Conservation (phyloP, 805 yeast genomes). For the Wickerhamiella australiensis region DNA sequence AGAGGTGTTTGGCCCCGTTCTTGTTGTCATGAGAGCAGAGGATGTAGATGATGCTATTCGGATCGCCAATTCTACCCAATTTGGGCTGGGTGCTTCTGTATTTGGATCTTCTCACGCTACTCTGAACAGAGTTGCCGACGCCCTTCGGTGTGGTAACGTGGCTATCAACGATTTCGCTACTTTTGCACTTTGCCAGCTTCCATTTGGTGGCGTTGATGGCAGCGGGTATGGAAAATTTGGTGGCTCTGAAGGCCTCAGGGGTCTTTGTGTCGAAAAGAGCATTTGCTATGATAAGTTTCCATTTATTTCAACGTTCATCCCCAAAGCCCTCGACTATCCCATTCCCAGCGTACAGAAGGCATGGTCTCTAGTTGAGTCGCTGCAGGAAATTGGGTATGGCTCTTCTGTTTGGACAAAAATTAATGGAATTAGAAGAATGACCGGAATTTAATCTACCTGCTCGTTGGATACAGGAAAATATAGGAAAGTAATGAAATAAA, state of each 20-base stretch:
- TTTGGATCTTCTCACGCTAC: slow-evolving; percentile 55
- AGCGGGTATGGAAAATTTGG: slow-evolving; percentile 97
- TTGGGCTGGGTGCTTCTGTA: slow-evolving; percentile 85
- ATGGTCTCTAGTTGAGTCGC: slow-evolving; percentile 73
- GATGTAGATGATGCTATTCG: slow-evolving; percentile 54
- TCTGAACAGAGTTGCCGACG: slow-evolving; percentile 51
- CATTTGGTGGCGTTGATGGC: slow-evolving; percentile 89
- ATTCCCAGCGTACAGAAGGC: slow-evolving; percentile 68
- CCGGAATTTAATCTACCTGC: slow-evolving; percentile 20
- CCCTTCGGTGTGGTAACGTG: slow-evolving; percentile 73
- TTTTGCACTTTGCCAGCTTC: slow-evolving; percentile 86
- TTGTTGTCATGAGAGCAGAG: slow-evolving; percentile 65
- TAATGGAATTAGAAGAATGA: slow-evolving; percentile 41
- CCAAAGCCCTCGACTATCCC: slow-evolving; percentile 86
- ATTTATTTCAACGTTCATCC: slow-evolving; percentile 65
- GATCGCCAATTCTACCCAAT: slow-evolving; percentile 72
- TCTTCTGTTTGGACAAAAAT: slow-evolving; percentile 54
- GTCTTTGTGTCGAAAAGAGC: slow-evolving; percentile 76
- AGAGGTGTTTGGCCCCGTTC: slow-evolving; percentile 91
- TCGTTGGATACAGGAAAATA: too few species aligned
- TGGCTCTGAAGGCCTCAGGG: slow-evolving; percentile 92
- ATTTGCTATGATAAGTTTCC: slow-evolving; percentile 76
- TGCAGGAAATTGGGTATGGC: slow-evolving; percentile 72
- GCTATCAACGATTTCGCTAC: slow-evolving; percentile 98
- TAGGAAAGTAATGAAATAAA: too few species aligned